Evolutionary conservation across 768 basidiomycete genomes (phyloP).

Genomic region (Pulveroboletus sp.): DNA sequence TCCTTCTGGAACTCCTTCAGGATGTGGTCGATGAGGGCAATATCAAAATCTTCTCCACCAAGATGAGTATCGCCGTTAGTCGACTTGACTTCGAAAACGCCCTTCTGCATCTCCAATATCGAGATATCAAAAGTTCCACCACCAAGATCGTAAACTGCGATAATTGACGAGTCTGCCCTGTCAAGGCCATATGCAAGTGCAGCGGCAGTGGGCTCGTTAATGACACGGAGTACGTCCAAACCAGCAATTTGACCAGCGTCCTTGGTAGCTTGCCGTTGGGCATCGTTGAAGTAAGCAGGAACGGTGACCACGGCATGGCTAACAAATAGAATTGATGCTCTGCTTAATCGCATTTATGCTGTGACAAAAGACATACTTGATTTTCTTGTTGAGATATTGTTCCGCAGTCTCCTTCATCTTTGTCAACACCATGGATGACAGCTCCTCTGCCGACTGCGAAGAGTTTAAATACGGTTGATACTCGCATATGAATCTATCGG

Average conservation of each 20-base stretch:
- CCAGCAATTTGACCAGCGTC: slow-evolving; percentile 97
- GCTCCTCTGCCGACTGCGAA: slow-evolving; percentile 73
- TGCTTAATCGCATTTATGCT: background rate
- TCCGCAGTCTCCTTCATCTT: slow-evolving; percentile 99
- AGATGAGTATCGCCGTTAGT: slow-evolving; percentile 99
- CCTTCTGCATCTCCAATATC: slow-evolving; percentile 98
- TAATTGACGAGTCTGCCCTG: slow-evolving; percentile 73
- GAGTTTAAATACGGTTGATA: slow-evolving; percentile 13
- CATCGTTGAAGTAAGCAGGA: slow-evolving; percentile 99
- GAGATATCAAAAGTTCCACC: slow-evolving; percentile 99
- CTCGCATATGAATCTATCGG: slow-evolving; percentile 9
- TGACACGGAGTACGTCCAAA: slow-evolving; percentile 94
- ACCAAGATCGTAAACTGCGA: slow-evolving; percentile 98
- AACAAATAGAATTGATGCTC: slow-evolving; percentile 1
- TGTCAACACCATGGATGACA: slow-evolving; percentile 81
- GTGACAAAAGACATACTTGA: slow-evolving; percentile 64
- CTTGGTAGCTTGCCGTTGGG: slow-evolving; percentile 98
- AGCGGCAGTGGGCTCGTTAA: slow-evolving; percentile 98
- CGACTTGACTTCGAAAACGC: slow-evolving; percentile 99
- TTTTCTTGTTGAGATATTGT: slow-evolving; percentile 86
- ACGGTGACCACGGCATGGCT: slow-evolving; percentile 93
- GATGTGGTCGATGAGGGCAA: slow-evolving; percentile 82
- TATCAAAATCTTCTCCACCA: slow-evolving; percentile 96
- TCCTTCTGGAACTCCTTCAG: slow-evolving; percentile 95
- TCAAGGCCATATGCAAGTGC: slow-evolving; percentile 98